Base-by-base conservation (phyloP, 768 basidiomycete genomes). In the Tulasnella sp. region DNA sequence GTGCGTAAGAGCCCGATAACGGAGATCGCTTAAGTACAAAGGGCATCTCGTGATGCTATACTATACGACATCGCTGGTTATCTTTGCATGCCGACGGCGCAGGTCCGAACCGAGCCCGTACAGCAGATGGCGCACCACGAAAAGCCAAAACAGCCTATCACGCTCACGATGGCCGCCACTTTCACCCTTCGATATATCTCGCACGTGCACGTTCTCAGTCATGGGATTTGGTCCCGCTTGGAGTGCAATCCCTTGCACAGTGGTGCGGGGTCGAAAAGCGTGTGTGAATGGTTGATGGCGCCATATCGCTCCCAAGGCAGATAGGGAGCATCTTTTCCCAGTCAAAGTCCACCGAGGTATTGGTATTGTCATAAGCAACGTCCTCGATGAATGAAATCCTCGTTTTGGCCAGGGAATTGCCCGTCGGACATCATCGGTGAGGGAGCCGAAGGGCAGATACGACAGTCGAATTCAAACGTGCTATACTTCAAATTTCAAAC, bases 121-220 rank as follows among this genome's bases (percentile, higher is more conserved):
- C 61, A 67, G 61, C 61, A 67, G 61, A 26, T 29, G 61, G 61
- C 61, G 61, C 15, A 23, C 48, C 61, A 29, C 61, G n/a, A 29
- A 67, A 67, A 67, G 61, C 61, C 61, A 67, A 67, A 67, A 67
- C 61, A 67, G 61, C 32, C 61, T 67, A 67, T 67, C 61, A 29
- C 26, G 61, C 11, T 32, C 61, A 15, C 13, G n/a, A 32, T 29
- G 61, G 0, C 61, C 6, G n/a, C 15, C 32, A 67, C 61, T 29
- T 32, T 67, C n/a, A 20, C 20, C 13, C 26, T 29, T 29, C 26
- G 13, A 11, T 26, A 29, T 32, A 9, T 2, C 1, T 29, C 61
- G 32, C 61, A 67, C 61, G 61, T 67, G 61, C 13, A 67, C 13
- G 10, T 16, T 67, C 61, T 32, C 61, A 67, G 61, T 67, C 61